These are phyloP conservation scores for Drechslerella coelobrocha DNA, from an alignment of 2,329 filamentous ascomycete genomes.

Conservation along the genomic window DNA sequence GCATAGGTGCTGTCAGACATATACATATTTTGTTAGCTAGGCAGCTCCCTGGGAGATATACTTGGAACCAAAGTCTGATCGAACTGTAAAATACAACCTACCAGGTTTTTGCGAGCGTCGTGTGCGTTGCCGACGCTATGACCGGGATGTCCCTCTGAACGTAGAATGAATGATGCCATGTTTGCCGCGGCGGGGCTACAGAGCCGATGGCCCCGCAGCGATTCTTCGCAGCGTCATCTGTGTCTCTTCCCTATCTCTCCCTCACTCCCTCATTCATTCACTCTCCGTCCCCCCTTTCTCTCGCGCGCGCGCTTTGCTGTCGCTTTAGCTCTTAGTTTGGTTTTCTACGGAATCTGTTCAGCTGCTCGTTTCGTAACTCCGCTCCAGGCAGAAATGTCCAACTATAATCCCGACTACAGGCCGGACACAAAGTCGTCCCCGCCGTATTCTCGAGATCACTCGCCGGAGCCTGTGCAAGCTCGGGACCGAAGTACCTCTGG, in stretches of 20 bases:
- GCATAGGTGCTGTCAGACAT: too few species aligned
- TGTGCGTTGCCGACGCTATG: too few species aligned
- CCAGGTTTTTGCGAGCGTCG: too few species aligned
- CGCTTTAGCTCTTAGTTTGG: neutral
- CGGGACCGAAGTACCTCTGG: slow-evolving; percentile 24
- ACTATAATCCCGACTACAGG: slow-evolving; percentile 47
- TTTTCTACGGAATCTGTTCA: too few species aligned
- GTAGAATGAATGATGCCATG: too few species aligned
- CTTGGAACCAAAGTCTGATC: neutral
- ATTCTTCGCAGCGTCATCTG: neutral
- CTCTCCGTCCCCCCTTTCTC: too few species aligned
- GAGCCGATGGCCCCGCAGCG: neutral
- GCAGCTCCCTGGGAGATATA: too few species aligned
- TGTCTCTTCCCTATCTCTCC: neutral
- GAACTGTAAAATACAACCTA: too few species aligned
- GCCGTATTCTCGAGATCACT: slow-evolving; percentile 41
- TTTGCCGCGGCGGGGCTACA: slow-evolving; percentile 1
- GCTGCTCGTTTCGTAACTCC: too few species aligned
- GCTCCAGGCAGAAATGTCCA: slow-evolving; percentile 26
- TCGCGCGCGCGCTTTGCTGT: neutral
- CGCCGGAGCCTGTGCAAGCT: slow-evolving; percentile 22
- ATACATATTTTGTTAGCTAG: too few species aligned
- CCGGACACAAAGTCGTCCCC: slow-evolving; percentile 29
- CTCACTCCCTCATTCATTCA: too few species aligned
- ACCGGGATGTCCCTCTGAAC: too few species aligned